Evolutionary conservation across 306 rosid species (phyloP).

Genomic region (Vachellia collinsii): DNA sequence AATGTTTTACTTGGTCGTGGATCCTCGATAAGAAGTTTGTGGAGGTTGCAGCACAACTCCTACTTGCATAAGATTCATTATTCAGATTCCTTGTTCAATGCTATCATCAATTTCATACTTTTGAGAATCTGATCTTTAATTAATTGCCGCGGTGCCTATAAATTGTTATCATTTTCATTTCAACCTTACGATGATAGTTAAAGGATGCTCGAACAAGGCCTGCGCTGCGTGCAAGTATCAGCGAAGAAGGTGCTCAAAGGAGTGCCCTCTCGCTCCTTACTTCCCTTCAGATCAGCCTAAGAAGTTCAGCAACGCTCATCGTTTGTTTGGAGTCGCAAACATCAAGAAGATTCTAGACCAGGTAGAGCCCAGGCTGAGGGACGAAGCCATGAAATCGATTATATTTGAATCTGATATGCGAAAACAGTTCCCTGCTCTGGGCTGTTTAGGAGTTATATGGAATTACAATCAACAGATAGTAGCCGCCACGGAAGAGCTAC

Average conservation of each 20-base stretch:
- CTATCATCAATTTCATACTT: neutral
- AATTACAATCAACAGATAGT: neutral
- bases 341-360: conserved; percentile 41
- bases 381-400: conserved; percentile 66
- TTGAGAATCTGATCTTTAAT: neutral
- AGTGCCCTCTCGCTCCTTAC: conserved; percentile 55
- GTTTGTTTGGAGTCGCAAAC: conserved; percentile 61
- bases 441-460: conserved; percentile 43
- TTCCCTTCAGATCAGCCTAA: conserved; percentile 60
- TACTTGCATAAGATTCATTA: neutral
- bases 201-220: conserved; percentile 66
- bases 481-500: conserved; percentile 25
- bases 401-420: conserved; percentile 61
- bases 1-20: neutral
- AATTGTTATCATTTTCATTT: neutral
- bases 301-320: conserved; percentile 59
- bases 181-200: conserved; percentile 41
- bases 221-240: conserved; percentile 79
- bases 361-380: conserved; percentile 6
- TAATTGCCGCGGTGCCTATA: neutral
- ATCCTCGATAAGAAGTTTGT: no score
- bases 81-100: neutral
- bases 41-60: no score
- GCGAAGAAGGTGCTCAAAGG: conserved; percentile 51
- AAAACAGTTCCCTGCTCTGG: conserved; percentile 39